Percentiles rank a stretch among this genome's conserved stretches.
Evolutionary conservation across 768 basidiomycete species (phyloP).

Genomic region (Arthromyces matolae): DNA sequence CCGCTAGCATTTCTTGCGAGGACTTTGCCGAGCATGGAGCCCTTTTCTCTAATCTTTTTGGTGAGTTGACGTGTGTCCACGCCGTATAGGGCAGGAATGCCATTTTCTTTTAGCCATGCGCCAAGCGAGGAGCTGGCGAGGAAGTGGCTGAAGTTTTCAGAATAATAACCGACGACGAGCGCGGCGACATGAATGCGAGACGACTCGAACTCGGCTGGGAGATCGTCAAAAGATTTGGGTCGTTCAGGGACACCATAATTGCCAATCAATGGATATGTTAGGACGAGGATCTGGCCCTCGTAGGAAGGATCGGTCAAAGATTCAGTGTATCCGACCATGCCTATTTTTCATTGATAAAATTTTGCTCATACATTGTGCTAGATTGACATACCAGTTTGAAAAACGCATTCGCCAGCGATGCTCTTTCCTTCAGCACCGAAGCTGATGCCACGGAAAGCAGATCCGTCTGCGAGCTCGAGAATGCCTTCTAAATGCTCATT

Average conservation of each 20-base stretch:
- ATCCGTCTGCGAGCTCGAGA: constrained; percentile 87
- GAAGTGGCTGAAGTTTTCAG: constrained; percentile 92
- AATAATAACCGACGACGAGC: constrained; percentile 90
- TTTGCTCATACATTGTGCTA: constrained; percentile 3
- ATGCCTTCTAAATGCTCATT: constrained; percentile 52
- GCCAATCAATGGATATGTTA: constrained; percentile 95
- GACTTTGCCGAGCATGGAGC: constrained; percentile 85
- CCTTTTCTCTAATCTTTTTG: constrained; percentile 93
- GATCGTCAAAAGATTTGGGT: constrained; percentile 41
- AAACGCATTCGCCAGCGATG: constrained; percentile 96
- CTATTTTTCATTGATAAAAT: constrained; percentile 37
- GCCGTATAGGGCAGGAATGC: constrained; percentile 91
- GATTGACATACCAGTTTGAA: constrained; percentile 84
- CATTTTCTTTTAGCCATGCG: constrained; percentile 92
- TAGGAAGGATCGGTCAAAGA: constrained; percentile 98
- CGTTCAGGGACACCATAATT: constrained; percentile 96
- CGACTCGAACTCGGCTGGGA: constrained; percentile 87
- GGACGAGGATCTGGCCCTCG: constrained; percentile 94
- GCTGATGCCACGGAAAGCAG: constrained; percentile 82
- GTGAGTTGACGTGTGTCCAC: constrained; percentile 96
- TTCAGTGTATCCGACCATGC: constrained; percentile 99
- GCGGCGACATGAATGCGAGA: constrained; percentile 91
- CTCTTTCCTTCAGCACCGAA: constrained; percentile 93
- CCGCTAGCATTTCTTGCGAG: constrained; percentile 58
- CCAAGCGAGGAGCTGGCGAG: constrained; percentile 85